Base-by-base conservation (phyloP, 2,329 filamentous ascomycete species). In the Penicillium sp. region DNA sequence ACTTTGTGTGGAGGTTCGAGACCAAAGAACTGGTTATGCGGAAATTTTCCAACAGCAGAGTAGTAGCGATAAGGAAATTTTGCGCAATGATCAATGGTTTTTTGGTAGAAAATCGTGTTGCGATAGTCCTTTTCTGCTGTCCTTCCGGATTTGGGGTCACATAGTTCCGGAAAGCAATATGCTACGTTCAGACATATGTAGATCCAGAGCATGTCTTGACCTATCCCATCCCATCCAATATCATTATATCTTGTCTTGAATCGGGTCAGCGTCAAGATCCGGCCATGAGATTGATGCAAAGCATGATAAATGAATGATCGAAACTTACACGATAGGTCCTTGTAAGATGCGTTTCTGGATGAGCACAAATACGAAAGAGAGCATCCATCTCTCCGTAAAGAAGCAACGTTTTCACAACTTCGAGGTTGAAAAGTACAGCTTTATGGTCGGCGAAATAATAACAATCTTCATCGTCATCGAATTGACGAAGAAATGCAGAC, bases 401-500 rank as follows among this genome's bases (percentile, higher is more conserved):
- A 17, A 55, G n/a, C 21, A 55, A 27, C 5, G 52, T 55, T 8
- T 51, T 51, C 15, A 52, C 39, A 4, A 52, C 9, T 32, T 52
- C 36, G 21, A 51, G 27, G 21, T 52, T 55, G 18, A 49, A 55
- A n/a, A 24, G 30, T 3, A n/a, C n/a, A n/a, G 26, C 46, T 8
- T 18, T 12, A 8, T 17, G n/a, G 17, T 62, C 61, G 3, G 23
- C 17, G 3, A 41, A 1, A 18, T 43, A 53, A 36, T 63, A 17
- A 55, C 58, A 1, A 7, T 1, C 9, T 18, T 3, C 15, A 52
- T 49, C n/a, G n/a, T n/a, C n/a, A 15, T 15, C 9, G 20, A 20
- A 20, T 2, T 37, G 18, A 7, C 55, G 57, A 12, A 52, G 34
- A 41, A 67, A 65, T 0, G 58, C 53, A 2, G 41, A 27, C n/a